Conservation (phyloP, 768 basidiomycete genomes). For the Leccinum disarticulatum region DNA sequence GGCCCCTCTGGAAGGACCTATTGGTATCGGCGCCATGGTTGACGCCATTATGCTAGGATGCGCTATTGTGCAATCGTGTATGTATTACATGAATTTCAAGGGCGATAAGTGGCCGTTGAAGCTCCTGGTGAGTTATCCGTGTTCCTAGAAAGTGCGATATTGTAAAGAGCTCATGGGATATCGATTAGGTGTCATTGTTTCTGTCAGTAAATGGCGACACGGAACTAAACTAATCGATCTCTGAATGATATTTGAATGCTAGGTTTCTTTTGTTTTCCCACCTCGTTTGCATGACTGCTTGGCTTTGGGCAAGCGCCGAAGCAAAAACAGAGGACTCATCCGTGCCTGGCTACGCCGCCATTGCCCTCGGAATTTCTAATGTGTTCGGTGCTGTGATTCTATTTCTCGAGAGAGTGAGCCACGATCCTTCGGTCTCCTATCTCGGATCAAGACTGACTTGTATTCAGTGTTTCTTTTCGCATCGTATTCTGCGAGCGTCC, state of each 20-base stretch:
- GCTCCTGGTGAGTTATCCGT: constrained; percentile 16
- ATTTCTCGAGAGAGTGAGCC: constrained; percentile 20
- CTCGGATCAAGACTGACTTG: not conserved
- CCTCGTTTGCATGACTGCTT: constrained; percentile 16
- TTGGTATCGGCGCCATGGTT: constrained; percentile 22
- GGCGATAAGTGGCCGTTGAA: constrained; percentile 14
- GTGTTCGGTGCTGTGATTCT: constrained; percentile 12
- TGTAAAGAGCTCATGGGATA: constrained; percentile 2
- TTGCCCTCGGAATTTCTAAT: constrained; percentile 22
- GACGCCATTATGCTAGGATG: constrained; percentile 27
- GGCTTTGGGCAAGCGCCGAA: constrained; percentile 21
- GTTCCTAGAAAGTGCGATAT: not conserved
- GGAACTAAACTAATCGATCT: not conserved
- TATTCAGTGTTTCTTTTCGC: constrained; percentile 22
- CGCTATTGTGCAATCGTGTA: constrained; percentile 24
- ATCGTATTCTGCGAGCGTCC: constrained; percentile 17
- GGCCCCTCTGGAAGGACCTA: constrained; percentile 29
- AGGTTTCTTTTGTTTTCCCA: constrained; percentile 20
- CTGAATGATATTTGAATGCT: constrained; percentile 8
- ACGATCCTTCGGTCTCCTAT: not conserved
- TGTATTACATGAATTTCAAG: constrained; percentile 26
- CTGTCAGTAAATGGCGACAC: constrained; percentile 14
- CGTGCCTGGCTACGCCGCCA: constrained; percentile 12
- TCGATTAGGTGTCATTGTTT: constrained; percentile 15
- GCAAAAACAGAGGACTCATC: not conserved